Base-by-base conservation (phyloP, 768 basidiomycete species). In the Rhodotorula toruloides region DNA sequence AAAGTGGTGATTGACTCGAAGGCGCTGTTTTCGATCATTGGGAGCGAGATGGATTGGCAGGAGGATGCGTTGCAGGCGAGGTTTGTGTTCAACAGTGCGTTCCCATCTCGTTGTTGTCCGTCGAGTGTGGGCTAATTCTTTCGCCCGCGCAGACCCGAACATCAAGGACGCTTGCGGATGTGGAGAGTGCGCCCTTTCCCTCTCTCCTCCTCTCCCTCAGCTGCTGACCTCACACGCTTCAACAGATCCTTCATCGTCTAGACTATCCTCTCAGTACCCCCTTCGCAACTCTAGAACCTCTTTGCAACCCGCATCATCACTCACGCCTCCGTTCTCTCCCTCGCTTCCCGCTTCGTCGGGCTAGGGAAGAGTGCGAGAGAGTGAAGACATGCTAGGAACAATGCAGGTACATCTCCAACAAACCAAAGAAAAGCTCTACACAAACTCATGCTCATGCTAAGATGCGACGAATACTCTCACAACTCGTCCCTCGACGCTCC, bases 41-140 rank as follows among this genome's bases (percentile, higher is more conserved):
- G 96, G 55, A 94, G 91, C 77, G 89, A 90, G 82, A 99, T 99
- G 96, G 91, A 94, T 76, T 99, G 96, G 96, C 83, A 85, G 65
- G 96, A 98, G 80, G 91, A 94, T 77, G 78, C 85, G 39, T 79
- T 99, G 48, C 93, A 91, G 88, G 61, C 65, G 10, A 64, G 72
- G 48, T 89, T 65, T 59, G 86, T 80, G 16, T 58, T 66, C 56
- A 58, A 62, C 40, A 74, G 62, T 43, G 52, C 49, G 71, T 59
- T 31, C 32, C 17, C n/a, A 29, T 5, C 5, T 2, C 37, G 25
- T 25, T 53, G 54, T 29, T 29, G 65, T 11, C 74, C 90, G 89
- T 76, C n/a, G n/a, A n/a, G n/a, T n/a, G n/a, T n/a, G n/a, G 84
- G 88, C 55, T 89, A 86, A 78, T 89, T 90, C 74, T 89, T 89